Evolutionary conservation across 306 rosid genomes (phyloP).

Genomic region (Vigna nakashimae): DNA sequence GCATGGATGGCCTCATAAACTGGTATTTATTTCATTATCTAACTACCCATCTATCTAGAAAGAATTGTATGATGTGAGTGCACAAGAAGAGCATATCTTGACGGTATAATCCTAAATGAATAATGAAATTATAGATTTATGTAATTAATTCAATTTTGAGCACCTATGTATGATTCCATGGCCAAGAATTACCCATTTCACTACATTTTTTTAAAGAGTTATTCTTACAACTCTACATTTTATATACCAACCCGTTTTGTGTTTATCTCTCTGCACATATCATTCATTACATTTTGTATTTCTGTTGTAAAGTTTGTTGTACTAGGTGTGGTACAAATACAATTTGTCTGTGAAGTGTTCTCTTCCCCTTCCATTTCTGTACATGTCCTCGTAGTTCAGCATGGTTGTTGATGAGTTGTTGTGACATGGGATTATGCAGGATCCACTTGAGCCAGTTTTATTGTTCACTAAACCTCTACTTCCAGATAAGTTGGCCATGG

Average conservation of each 20-base stretch:
- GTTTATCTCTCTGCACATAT: neutral
- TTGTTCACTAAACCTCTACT: conserved; percentile 85
- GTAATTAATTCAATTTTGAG: neutral
- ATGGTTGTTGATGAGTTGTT: conserved; percentile 35
- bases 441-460: conserved; percentile 91
- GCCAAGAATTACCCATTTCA: neutral
- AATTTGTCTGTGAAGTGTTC: neutral
- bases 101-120: neutral
- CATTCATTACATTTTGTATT: neutral
- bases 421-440: conserved; percentile 67
- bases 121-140: neutral
- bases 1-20: conserved; percentile 92
- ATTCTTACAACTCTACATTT: too few relatives aligned
- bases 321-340: neutral
- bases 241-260: too few relatives aligned
- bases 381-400: neutral
- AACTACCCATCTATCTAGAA: neutral
- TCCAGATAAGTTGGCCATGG: conserved; percentile 91
- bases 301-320: too few relatives aligned
- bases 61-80: neutral
- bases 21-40: conserved; percentile 58
- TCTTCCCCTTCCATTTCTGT: neutral
- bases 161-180: neutral
- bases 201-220: too few relatives aligned
- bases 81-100: neutral